phyloP scores from a whole-genome alignment of 129 eudicot species.

The Chrysanthemum makinoi region DNA sequence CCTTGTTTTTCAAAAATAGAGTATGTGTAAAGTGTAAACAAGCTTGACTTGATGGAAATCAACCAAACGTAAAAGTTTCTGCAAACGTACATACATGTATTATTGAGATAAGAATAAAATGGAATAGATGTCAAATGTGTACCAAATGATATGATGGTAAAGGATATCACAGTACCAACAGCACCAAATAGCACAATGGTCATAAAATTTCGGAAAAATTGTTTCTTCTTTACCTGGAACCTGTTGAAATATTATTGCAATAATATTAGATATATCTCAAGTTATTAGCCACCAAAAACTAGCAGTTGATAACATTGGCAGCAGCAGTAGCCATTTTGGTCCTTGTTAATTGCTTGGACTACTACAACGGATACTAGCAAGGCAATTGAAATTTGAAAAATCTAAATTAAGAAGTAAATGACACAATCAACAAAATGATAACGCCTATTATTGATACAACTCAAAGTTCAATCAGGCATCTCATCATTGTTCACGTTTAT shows the following conservation, averaged over 20 bases:
- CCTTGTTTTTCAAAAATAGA: no score
- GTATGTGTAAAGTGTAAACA: slow-evolving; percentile 14
- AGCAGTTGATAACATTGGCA: neutral
- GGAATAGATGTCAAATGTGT: slow-evolving; percentile 24
- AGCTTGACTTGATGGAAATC: slow-evolving; percentile 8
- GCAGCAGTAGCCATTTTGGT: neutral
- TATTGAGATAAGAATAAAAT: neutral
- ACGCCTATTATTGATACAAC: neutral
- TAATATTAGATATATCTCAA: slow-evolving; percentile 11
- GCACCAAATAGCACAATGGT: slow-evolving; percentile 90
- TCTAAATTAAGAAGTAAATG: slow-evolving; percentile 8
- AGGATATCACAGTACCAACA: slow-evolving; percentile 78
- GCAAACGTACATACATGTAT: neutral
- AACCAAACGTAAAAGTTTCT: neutral
- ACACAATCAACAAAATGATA: neutral
- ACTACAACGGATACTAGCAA: neutral
- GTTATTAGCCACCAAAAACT: neutral
- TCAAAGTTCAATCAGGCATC: neutral
- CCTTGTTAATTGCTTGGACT: neutral
- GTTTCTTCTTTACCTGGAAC: slow-evolving; percentile 91
- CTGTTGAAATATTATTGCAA: slow-evolving; percentile 40
- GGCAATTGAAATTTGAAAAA: neutral
- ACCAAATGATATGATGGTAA: slow-evolving; percentile 83
- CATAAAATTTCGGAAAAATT: slow-evolving; percentile 86
- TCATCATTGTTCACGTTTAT: neutral